Evolutionary conservation across 208 protist species (phyloP).

Genomic region (Trypanosoma grayi): DNA sequence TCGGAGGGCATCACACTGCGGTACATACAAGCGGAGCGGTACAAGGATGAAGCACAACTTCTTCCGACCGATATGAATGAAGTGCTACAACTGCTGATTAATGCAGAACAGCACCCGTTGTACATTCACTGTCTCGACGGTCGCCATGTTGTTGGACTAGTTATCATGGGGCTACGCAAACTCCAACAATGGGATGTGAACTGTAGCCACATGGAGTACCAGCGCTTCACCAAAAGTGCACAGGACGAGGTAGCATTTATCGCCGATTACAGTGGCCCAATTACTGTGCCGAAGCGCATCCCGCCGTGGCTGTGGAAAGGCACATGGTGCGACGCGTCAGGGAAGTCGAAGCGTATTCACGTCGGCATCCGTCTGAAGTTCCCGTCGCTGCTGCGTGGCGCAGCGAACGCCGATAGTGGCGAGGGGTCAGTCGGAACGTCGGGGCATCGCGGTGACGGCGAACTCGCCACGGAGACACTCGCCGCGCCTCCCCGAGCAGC

Average conservation of each 20-base stretch:
- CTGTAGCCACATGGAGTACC: slow-evolving; percentile 58
- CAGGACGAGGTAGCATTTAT: slow-evolving; percentile 77
- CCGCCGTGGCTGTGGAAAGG: slow-evolving; percentile 67
- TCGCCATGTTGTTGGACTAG: slow-evolving; percentile 60
- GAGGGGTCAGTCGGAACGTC: neutral
- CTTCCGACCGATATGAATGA: slow-evolving; percentile 63
- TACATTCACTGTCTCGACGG: slow-evolving; percentile 90
- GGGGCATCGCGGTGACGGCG: neutral
- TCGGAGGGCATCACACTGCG: slow-evolving; percentile 50
- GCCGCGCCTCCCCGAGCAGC: neutral
- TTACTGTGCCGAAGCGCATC: slow-evolving; percentile 49
- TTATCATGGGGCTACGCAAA: slow-evolving; percentile 80
- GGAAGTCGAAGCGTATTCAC: slow-evolving; percentile 19
- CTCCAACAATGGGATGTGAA: slow-evolving; percentile 66
- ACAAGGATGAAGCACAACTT: slow-evolving; percentile 82
- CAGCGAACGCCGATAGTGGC: neutral
- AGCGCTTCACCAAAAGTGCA: slow-evolving; percentile 45
- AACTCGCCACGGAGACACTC: neutral
- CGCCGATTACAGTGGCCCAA: slow-evolving; percentile 65
- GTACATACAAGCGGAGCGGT: slow-evolving; percentile 76
- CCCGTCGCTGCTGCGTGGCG: neutral
- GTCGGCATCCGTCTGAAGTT: slow-evolving; percentile 38
- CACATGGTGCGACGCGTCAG: slow-evolving; percentile 20
- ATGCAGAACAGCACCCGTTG: slow-evolving; percentile 57
- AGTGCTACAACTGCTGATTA: slow-evolving; percentile 59